Evolutionary conservation across 2,329 filamentous ascomycete species (phyloP).

Genomic region (Claviceps sp.): DNA sequence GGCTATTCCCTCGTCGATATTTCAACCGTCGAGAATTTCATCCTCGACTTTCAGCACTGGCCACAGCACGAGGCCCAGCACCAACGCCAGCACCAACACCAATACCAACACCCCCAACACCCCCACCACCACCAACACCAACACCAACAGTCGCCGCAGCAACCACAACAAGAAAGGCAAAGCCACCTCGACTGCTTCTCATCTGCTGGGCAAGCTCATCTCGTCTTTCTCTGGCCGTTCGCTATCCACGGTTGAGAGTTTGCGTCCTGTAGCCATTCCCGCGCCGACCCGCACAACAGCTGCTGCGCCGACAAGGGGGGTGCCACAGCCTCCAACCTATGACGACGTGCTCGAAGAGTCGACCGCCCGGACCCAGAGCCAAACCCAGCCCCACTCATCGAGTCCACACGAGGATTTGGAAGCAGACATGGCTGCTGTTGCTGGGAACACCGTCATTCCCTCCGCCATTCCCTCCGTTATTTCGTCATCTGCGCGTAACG

Average conservation of each 20-base stretch:
- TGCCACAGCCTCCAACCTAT: constrained; percentile 15
- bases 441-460: constrained; percentile 9
- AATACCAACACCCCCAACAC: constrained; percentile 28
- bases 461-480: too few species aligned
- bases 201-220: constrained; percentile 7
- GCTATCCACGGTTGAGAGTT: not conserved
- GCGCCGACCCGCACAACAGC: not conserved
- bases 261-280: not conserved
- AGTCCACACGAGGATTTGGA: not conserved
- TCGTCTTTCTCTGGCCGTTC: constrained; percentile 6
- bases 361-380: constrained; percentile 2
- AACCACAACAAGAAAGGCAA: constrained; percentile 17
- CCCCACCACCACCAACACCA: constrained; percentile 21
- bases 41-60: not conserved
- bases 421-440: constrained; percentile 11
- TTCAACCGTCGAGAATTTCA: not conserved
- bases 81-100: constrained; percentile 26
- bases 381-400: constrained; percentile 2
- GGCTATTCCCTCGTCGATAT: not conserved
- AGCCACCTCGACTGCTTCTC: constrained; percentile 2
- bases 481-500: constrained; percentile 12
- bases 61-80: constrained; percentile 1
- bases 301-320: constrained; percentile 7
- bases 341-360: constrained; percentile 16
- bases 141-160: constrained; percentile 17